Percentiles rank a stretch among this genome's conserved stretches.
phyloP scores from a whole-genome alignment of 768 basidiomycete species.

The Vararia minispora region DNA sequence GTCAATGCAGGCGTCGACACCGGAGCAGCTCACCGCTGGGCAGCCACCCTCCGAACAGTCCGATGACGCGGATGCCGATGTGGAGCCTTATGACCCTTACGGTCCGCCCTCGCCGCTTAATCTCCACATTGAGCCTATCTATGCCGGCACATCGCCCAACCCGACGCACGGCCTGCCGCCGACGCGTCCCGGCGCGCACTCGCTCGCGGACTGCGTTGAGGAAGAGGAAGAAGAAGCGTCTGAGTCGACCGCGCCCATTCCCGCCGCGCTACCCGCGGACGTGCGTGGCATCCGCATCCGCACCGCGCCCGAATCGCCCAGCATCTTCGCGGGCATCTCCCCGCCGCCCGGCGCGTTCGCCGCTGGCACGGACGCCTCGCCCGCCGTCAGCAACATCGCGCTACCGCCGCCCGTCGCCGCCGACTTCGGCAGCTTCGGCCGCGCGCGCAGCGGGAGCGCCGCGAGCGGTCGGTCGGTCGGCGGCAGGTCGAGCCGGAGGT shows the following conservation, averaged over 20 bases:
- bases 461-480: constrained; percentile 9
- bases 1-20: too few species aligned
- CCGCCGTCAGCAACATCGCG: constrained; percentile 5
- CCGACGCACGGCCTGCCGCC: constrained; percentile 14
- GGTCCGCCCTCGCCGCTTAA: not conserved
- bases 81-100: too few species aligned
- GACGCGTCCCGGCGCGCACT: constrained; percentile 28
- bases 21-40: too few species aligned
- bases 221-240: too few species aligned
- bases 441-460: constrained; percentile 5
- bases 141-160: constrained; percentile 23
- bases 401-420: not conserved
- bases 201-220: constrained; percentile 17
- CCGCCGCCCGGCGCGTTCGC: constrained; percentile 10
- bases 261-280: constrained; percentile 14
- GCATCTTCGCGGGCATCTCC: constrained; percentile 9
- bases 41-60: too few species aligned
- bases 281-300: constrained; percentile 35
- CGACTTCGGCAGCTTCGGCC: not conserved
- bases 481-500: constrained; percentile 10
- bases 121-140: constrained; percentile 42
- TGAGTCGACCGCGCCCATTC: not conserved
- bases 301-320: constrained; percentile 27
- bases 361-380: constrained; percentile 16
- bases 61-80: too few species aligned